A percentile compares a stretch with the other conserved stretches of the same genome.
phyloP scores from a whole-genome alignment of 495 filamentous ascomycete genomes.

The Penicillium waksmanii region DNA sequence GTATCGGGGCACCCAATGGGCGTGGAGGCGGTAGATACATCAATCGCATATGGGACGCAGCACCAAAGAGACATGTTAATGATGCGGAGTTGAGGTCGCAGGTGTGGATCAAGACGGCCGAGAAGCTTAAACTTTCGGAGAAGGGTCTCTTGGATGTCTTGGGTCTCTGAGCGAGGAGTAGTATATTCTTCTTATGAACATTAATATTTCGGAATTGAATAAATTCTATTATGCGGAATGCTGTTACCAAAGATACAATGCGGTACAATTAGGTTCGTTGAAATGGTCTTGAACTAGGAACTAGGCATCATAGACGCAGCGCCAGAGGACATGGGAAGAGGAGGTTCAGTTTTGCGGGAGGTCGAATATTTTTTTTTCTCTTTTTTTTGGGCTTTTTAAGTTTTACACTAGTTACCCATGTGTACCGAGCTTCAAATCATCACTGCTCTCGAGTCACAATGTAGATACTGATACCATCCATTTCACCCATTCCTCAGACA shows the following conservation, averaged over 20 bases:
- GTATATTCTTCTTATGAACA: not conserved
- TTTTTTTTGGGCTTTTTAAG: too few relatives aligned
- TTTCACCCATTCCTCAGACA: too few relatives aligned
- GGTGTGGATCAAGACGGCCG: constrained; percentile 24
- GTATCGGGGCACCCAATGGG: constrained; percentile 12
- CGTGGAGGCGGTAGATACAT: constrained; percentile 31
- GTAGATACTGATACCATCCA: too few relatives aligned
- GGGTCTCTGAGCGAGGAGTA: not conserved
- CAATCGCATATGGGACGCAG: constrained; percentile 33
- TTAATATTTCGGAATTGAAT: not conserved
- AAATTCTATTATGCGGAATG: too few relatives aligned
- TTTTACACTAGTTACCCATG: too few relatives aligned
- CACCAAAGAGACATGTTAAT: constrained; percentile 13
- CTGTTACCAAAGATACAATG: not conserved
- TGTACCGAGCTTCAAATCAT: too few relatives aligned
- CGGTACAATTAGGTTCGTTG: not conserved
- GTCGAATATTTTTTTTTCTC: too few relatives aligned
- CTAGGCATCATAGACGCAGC: too few relatives aligned
- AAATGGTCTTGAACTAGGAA: too few relatives aligned
- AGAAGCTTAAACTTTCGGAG: constrained; percentile 22
- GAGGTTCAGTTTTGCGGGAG: too few relatives aligned
- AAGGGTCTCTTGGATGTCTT: constrained; percentile 21
- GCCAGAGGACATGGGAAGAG: too few relatives aligned
- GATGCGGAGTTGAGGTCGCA: constrained; percentile 15
- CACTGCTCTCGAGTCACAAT: too few relatives aligned